phyloP scores from a whole-genome alignment of 2,329 filamentous ascomycete genomes.

The Pestalotiopsis sp. region DNA sequence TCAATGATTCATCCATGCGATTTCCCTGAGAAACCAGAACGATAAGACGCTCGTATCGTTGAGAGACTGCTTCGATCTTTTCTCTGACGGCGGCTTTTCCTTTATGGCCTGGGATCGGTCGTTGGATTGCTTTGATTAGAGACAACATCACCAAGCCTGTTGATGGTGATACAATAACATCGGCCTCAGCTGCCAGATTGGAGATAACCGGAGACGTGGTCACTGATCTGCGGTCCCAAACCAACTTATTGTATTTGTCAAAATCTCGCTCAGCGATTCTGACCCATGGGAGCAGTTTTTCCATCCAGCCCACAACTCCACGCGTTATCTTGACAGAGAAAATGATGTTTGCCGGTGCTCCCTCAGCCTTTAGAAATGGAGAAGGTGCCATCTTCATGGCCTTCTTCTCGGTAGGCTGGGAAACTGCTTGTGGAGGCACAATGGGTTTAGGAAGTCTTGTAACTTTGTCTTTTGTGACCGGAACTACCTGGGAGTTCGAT shows the following conservation, averaged over 20 bases:
- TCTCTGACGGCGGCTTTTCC: slow-evolving; percentile 50
- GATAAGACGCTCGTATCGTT: slow-evolving; percentile 66
- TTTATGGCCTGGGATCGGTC: slow-evolving; percentile 63
- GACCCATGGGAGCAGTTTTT: slow-evolving; percentile 46
- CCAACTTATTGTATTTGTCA: slow-evolving; percentile 33
- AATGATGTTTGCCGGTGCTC: slow-evolving; percentile 39
- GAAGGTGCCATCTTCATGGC: neutral
- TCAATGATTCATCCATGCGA: slow-evolving; percentile 39
- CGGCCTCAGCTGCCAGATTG: slow-evolving; percentile 59
- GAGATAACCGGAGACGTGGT: slow-evolving; percentile 36
- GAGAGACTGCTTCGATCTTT: slow-evolving; percentile 51
- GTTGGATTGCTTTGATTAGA: slow-evolving; percentile 71
- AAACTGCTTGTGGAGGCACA: neutral
- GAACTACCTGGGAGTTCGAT: neutral
- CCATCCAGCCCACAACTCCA: slow-evolving; percentile 48
- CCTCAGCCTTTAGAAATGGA: slow-evolving; percentile 15
- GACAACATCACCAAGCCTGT: slow-evolving; percentile 71
- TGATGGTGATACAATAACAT: slow-evolving; percentile 69
- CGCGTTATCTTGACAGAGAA: slow-evolving; percentile 51
- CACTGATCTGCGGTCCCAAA: slow-evolving; percentile 33
- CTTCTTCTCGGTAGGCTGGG: neutral
- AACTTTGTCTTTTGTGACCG: neutral
- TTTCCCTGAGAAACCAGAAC: slow-evolving; percentile 65
- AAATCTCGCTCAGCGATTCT: slow-evolving; percentile 64
- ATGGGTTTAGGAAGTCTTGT: neutral